Conservation (phyloP, 768 basidiomycete genomes). For the Boletellus ananas region DNA sequence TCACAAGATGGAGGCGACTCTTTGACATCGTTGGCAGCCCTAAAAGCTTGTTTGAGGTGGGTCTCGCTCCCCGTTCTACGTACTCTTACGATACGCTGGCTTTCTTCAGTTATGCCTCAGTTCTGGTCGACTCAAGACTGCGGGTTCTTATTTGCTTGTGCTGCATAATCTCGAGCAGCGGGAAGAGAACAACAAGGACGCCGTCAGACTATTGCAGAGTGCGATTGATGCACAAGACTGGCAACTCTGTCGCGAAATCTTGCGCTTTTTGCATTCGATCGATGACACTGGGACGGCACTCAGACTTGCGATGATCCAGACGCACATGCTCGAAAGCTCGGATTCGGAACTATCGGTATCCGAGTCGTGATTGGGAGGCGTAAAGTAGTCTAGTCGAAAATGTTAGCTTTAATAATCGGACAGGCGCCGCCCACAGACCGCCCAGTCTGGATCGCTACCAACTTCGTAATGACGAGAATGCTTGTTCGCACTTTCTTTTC, state of each 20-base stretch:
- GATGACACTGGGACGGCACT: conserved; percentile 81
- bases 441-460: too few relatives aligned
- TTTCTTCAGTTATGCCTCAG: conserved; percentile 65
- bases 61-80: conserved; percentile 4
- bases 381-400: too few relatives aligned
- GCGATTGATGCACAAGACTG: conserved; percentile 80
- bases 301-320: conserved; percentile 53
- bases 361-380: background rate
- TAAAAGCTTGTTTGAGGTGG: conserved; percentile 85
- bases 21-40: conserved; percentile 92
- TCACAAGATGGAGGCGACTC: conserved; percentile 82
- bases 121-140: conserved; percentile 75
- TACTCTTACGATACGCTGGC: background rate
- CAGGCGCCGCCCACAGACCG: too few relatives aligned
- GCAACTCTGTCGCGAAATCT: conserved; percentile 86
- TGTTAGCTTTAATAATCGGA: too few relatives aligned
- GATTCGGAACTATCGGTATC: background rate
- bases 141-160: conserved; percentile 89
- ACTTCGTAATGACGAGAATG: conserved; percentile 13
- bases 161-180: conserved; percentile 91
- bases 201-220: conserved; percentile 70
- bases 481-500: conserved; percentile 5
- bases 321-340: conserved; percentile 33
- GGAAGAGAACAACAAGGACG: conserved; percentile 73
- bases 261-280: conserved; percentile 89